These are phyloP conservation scores for Stemphylium vesicarium DNA, from an alignment of 2,329 filamentous ascomycete species.

Conservation along the genomic window DNA sequence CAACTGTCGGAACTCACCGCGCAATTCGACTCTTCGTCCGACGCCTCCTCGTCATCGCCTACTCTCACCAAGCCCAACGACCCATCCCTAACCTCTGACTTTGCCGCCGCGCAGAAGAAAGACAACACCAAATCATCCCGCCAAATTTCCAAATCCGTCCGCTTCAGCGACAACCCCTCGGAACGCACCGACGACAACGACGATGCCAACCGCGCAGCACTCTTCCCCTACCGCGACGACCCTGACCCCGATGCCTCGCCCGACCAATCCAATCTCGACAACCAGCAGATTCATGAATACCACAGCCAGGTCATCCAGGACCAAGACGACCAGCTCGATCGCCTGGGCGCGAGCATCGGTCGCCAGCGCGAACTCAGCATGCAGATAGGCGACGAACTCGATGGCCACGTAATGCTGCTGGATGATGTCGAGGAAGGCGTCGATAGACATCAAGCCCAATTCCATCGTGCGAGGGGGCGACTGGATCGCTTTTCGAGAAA, in stretches of 20 bases:
- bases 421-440: constrained; percentile 87
- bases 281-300: constrained; percentile 85
- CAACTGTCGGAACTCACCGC: constrained; percentile 78
- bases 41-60: constrained; percentile 47
- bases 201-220: constrained; percentile 60
- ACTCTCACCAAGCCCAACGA: constrained; percentile 54
- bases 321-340: constrained; percentile 93
- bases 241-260: constrained; percentile 56
- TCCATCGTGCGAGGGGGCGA: constrained; percentile 76
- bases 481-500: constrained; percentile 75
- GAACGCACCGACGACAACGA: constrained; percentile 44
- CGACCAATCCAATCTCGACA: constrained; percentile 68
- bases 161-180: constrained; percentile 70
- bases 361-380: constrained; percentile 92
- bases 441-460: constrained; percentile 77
- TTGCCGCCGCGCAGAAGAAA: constrained; percentile 44
- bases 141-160: constrained; percentile 72
- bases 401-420: constrained; percentile 84
- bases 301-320: constrained; percentile 82
- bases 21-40: constrained; percentile 71
- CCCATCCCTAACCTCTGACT: constrained; percentile 47
- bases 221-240: constrained; percentile 77
- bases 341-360: constrained; percentile 81
- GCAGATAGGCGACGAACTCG: constrained; percentile 94
- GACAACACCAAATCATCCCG: constrained; percentile 29